Conservation (phyloP, 2,329 filamentous ascomycete genomes). For the Colletotrichum sp. region DNA sequence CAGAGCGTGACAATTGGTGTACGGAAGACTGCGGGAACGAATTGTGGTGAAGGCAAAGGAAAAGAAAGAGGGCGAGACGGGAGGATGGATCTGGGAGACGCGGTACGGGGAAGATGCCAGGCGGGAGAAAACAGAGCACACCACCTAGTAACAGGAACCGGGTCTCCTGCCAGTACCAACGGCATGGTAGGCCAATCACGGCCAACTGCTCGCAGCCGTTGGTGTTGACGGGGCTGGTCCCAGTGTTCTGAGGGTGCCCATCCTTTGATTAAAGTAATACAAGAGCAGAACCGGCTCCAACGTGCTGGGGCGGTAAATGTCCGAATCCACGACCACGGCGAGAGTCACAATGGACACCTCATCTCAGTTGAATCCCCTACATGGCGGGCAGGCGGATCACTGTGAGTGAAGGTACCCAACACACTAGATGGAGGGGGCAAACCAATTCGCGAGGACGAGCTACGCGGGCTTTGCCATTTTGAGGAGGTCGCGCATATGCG, state of each 20-base stretch:
- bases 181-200: neutral
- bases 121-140: neutral
- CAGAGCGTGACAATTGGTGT: neutral
- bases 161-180: neutral
- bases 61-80: neutral
- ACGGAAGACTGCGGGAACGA: neutral
- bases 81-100: neutral
- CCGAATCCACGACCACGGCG: neutral
- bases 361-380: neutral
- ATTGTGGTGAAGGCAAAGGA: neutral
- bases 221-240: neutral
- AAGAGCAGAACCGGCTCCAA: neutral
- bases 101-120: neutral
- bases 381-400: neutral
- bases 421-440: neutral
- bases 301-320: neutral
- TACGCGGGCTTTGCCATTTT: neutral
- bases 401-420: neutral
- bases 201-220: neutral
- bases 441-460: neutral
- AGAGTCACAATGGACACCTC: neutral
- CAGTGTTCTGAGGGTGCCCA: neutral
- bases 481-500: slow-evolving; percentile 10
- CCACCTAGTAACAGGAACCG: neutral
- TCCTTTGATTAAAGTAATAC: neutral